Percentiles rank a stretch among this genome's conserved stretches.
phyloP scores from a whole-genome alignment of 73 alveolate species.

The Paramecium bursaria region DNA sequence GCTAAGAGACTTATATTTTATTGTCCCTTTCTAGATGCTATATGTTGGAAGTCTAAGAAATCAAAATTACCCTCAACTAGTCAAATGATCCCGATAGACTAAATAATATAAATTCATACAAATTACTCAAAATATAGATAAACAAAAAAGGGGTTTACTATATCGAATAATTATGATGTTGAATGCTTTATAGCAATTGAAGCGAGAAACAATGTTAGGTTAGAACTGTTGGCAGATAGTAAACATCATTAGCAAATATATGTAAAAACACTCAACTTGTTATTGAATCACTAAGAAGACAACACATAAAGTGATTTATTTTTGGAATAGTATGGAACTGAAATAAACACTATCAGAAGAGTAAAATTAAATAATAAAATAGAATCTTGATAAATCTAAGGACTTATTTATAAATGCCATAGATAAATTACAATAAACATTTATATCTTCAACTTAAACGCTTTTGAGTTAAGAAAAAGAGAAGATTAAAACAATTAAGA shows the following conservation, averaged over 20 bases:
- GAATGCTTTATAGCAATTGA: conserved; percentile 40
- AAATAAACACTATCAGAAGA: conserved; percentile 25
- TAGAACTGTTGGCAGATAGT: conserved; percentile 39
- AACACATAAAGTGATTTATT: not conserved
- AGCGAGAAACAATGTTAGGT: conserved; percentile 17
- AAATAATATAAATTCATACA: conserved; percentile 14
- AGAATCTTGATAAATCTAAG: conserved; percentile 31
- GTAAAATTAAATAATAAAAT: not conserved
- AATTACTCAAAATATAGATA: conserved; percentile 8
- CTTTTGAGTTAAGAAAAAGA: conserved; percentile 17
- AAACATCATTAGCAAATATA: conserved; percentile 13
- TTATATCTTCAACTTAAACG: conserved; percentile 25
- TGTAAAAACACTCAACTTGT: conserved; percentile 15
- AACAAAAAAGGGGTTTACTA: not conserved
- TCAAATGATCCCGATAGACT: conserved; percentile 26
- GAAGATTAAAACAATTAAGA: conserved; percentile 24
- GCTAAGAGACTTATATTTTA: conserved; percentile 21
- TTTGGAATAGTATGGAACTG: conserved; percentile 29
- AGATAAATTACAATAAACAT: not conserved
- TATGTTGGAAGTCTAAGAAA: conserved; percentile 35
- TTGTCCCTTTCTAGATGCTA: conserved; percentile 40
- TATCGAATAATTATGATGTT: conserved; percentile 7
- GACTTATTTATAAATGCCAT: conserved; percentile 8
- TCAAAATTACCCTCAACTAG: conserved; percentile 38
- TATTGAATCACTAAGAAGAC: not conserved